Evolutionary conservation across 176 grass and related monocot species (phyloP), one percentile per base, ranked within the genome.

Genomic region (Carex myosuroides): DNA sequence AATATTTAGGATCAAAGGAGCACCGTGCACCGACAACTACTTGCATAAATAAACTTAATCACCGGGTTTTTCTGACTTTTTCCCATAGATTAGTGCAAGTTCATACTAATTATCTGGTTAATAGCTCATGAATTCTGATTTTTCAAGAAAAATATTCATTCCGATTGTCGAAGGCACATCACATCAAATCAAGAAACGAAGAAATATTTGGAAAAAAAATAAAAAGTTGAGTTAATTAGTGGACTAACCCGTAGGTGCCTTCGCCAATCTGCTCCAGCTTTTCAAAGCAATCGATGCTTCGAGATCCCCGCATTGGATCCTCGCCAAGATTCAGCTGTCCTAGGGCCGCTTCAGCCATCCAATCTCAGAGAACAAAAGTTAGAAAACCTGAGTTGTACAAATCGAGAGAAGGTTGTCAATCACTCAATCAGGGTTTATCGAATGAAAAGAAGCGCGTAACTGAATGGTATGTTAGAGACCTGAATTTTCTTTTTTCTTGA

Each of bases 181-280:
- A 8, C 58, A 60, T 60, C 18, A 17, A 60, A 62, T 62, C 60
- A 11, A 11, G 20, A 62, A 62, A 62, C 3, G 16, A 20, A 21
- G 39, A 71, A 71, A 71, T 46, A 0, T 10, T 6, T 18, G 10
- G 10, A 50, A 11, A 12, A 50, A 44, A 44, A 44, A 44, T 39
- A 3, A 70, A 8, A 48, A 48, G 2, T 10, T 48, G 44, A 44
- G 35, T 46, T 21, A 71, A 46, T n/a, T 6, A 56, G 32, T 24
- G 75, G 33, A 71, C 85, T 56, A 62, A 94, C 93, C 93, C 93
- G 57, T 89, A 92, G 12, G 93, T 90, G 56, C 93, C 93, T 86
- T 94, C 93, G 41, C 90, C 93, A 63, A 94, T 90, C 84, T 94
- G 90, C 88, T 94, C 88, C 55, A 94, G 84, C 75, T 92, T 94